Base-by-base conservation (phyloP, 2,329 filamentous ascomycete species). In the Clonostachys rhizophaga region DNA sequence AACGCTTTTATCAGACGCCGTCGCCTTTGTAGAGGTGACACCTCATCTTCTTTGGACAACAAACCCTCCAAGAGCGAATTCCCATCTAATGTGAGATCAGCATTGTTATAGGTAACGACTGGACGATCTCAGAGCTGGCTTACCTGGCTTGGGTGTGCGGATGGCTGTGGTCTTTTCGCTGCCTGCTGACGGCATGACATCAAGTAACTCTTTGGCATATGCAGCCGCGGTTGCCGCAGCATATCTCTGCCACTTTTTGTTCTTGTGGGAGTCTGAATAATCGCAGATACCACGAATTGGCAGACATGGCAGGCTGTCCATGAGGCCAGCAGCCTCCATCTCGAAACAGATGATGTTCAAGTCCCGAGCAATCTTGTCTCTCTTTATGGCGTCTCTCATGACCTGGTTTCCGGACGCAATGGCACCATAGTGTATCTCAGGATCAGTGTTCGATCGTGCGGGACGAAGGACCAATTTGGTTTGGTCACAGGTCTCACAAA, bases 211-310 rank as follows among this genome's bases (percentile, higher is more conserved):
- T 33, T 45, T 46, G 5, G 51, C 51, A 17, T 50, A 53, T 12
- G 47, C 61, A 0, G 65, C 64, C 0, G 67, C 65, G 1, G 56
- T 56, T 0, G 53, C 55, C 0, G 68, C 64, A 0, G 68, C 67
- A 49, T 67, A 68, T 2, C 12, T 13, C 34, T 67, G 61, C 67
- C 65, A 70, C 17, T 24, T 17, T 8, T 70, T 60, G 40, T 56
- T 59, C 48, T 70, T 70, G 49, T 70, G 65, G 1, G 56, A 61
- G 50, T 71, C 67, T 5, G 64, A 58, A 46, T 69, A 70, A 42
- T 67, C 62, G 36, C 60, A 70, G 4, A 70, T 63, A 1, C 65
- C 66, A 6, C 64, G 57, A 16, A 70, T 64, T 0, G 62, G 54
- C 2, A 69, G 43, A 34, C 61, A 68, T 1, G 58, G 58, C 4